These are phyloP conservation scores for Hordeum marinum DNA, from an alignment of 176 grass and related monocot species.

Conservation along the genomic window DNA sequence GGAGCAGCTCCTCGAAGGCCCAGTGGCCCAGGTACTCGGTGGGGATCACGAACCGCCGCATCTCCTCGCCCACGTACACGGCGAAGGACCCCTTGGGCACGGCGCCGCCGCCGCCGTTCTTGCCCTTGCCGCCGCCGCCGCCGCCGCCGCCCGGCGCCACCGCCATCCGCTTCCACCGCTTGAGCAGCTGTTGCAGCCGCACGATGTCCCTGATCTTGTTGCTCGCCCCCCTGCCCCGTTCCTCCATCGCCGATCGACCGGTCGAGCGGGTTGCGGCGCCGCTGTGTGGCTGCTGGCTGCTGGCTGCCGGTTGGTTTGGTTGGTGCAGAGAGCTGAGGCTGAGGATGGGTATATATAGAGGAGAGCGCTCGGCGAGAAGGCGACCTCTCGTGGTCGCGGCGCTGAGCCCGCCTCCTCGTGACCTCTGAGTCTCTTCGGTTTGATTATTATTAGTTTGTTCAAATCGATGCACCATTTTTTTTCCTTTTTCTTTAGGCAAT, in stretches of 20 bases:
- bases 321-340: background rate
- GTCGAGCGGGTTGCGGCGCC: background rate
- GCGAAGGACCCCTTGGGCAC: slow-evolving; percentile 71
- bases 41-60: slow-evolving; percentile 91
- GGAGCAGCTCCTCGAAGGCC: slow-evolving; percentile 70
- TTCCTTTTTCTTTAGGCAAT: background rate
- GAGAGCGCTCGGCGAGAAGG: background rate
- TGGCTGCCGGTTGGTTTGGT: background rate
- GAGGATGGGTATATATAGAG: slow-evolving; percentile 21
- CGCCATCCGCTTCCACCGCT: slow-evolving; percentile 79
- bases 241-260: slow-evolving; percentile 31
- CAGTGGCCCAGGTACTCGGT: slow-evolving; percentile 72
- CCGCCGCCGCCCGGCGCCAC: slow-evolving; percentile 12
- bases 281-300: background rate
- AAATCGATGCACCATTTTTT: background rate
- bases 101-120: slow-evolving; percentile 19
- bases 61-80: slow-evolving; percentile 85
- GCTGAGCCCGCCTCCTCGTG: slow-evolving; percentile 29
- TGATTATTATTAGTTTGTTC: slow-evolving; percentile 30
- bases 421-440: slow-evolving; percentile 11
- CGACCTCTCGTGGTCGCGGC: background rate
- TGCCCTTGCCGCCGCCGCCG: background rate
- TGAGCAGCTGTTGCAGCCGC: slow-evolving; percentile 77
- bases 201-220: slow-evolving; percentile 84
- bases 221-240: slow-evolving; percentile 35